phyloP scores from a whole-genome alignment of 148 eudicot species.

The Rhododendron ovatum region DNA sequence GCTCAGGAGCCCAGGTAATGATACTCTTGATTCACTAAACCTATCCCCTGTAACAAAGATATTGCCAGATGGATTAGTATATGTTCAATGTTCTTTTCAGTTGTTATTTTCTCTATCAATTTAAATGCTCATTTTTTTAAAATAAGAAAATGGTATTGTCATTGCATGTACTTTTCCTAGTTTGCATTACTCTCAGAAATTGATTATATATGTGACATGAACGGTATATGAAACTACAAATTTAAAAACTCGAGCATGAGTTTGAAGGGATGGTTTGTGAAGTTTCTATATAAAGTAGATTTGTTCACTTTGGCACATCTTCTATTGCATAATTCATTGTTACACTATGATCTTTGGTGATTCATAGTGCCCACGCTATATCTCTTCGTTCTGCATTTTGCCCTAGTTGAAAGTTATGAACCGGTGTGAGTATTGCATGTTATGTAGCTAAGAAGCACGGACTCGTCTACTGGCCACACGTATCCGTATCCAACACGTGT shows the following conservation, averaged over 20 bases:
- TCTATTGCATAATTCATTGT: not conserved
- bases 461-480: too few species aligned
- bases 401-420: not conserved
- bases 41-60: not conserved
- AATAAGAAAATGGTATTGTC: not conserved
- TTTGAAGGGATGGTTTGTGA: not conserved
- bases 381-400: not conserved
- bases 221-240: not conserved
- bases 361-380: not conserved
- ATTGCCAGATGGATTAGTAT: too few species aligned
- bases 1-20: constrained; percentile 75
- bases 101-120: not conserved
- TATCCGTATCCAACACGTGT: too few species aligned
- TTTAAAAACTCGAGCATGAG: not conserved
- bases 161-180: not conserved
- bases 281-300: not conserved
- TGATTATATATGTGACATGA: not conserved
- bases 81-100: not conserved
- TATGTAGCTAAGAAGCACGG: not conserved
- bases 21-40: constrained; percentile 9
- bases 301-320: not conserved
- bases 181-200: not conserved
- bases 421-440: not conserved
- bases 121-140: not conserved
- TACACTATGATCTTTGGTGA: not conserved